phyloP scores from a whole-genome alignment of 1,284 basidiomycete species.

The Ustanciosporium gigantosporum region DNA sequence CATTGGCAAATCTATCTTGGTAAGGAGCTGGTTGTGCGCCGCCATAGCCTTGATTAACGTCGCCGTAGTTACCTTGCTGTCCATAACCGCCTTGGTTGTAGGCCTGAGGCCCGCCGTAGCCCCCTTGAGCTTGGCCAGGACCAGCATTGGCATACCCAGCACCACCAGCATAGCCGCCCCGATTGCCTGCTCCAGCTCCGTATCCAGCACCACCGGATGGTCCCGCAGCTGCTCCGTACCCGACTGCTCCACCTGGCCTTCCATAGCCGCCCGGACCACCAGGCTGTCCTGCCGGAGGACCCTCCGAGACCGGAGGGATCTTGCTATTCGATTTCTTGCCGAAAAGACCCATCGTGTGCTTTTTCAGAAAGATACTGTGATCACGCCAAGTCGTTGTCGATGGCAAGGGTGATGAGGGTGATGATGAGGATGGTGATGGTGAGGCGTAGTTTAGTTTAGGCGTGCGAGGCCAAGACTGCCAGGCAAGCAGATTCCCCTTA shows the following conservation, averaged over 20 bases:
- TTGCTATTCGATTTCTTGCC: conserved; percentile 36
- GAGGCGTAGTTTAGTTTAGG: no score
- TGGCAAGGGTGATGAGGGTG: no score
- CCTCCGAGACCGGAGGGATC: conserved; percentile 26
- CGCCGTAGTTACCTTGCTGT: no score
- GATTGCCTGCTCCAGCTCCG: background rate
- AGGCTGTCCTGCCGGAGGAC: conserved; percentile 2
- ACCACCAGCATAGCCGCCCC: background rate
- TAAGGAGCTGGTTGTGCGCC: conserved; percentile 13
- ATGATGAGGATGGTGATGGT: no score
- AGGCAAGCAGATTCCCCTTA: no score
- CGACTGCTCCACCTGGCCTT: conserved; percentile 3
- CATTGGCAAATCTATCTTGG: conserved; percentile 39
- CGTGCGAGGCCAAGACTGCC: no score
- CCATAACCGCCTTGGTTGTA: conserved; percentile 4
- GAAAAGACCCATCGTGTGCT: conserved; percentile 29
- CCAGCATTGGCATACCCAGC: conserved; percentile 1
- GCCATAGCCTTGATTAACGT: conserved; percentile 1
- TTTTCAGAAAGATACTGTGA: no score
- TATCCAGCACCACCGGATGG: background rate
- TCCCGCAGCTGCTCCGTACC: no score
- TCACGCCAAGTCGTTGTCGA: no score
- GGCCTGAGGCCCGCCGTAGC: conserved; percentile 1
- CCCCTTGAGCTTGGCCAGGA: conserved; percentile 1
- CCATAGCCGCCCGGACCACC: conserved; percentile 15